phyloP scores from a whole-genome alignment of 1,139 yeast genomes.

The Scheffersomyces lignicola region DNA sequence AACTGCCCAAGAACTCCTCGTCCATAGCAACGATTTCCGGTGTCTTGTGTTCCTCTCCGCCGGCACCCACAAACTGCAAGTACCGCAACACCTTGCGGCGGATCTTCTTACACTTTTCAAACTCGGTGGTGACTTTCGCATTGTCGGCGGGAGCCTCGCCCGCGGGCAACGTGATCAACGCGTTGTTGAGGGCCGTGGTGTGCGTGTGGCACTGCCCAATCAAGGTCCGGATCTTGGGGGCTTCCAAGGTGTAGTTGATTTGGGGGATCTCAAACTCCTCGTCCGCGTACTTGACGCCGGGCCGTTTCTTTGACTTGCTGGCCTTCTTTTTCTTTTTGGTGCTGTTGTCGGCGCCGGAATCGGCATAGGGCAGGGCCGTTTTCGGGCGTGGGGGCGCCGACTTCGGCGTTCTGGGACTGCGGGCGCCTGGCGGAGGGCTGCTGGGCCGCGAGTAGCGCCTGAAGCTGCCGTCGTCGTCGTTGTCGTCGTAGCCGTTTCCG shows the following conservation, averaged over 20 bases:
- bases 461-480: constrained; percentile 14
- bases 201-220: constrained; percentile 78
- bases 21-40: constrained; percentile 37
- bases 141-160: constrained; percentile 64
- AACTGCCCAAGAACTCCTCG: constrained; percentile 83
- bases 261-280: constrained; percentile 62
- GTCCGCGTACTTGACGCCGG: constrained; percentile 47
- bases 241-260: constrained; percentile 68
- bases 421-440: too few species aligned
- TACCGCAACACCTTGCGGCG: constrained; percentile 79
- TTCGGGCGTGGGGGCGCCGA: constrained; percentile 33
- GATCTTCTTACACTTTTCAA: constrained; percentile 72
- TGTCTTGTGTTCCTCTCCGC: constrained; percentile 32
- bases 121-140: constrained; percentile 55
- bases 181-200: constrained; percentile 70
- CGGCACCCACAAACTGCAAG: constrained; percentile 74
- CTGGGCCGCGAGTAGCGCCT: constrained; percentile 14
- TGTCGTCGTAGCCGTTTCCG: constrained; percentile 8
- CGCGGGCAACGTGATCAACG: constrained; percentile 55
- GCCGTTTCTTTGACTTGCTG: constrained; percentile 19
- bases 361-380: constrained; percentile 22
- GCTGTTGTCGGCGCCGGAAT: constrained; percentile 7
- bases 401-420: constrained; percentile 10
- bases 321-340: constrained; percentile 15
- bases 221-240: constrained; percentile 66